phyloP scores from a whole-genome alignment of 371 early-diverging fungal genomes.

The Polyrhizophydium stewartii region DNA sequence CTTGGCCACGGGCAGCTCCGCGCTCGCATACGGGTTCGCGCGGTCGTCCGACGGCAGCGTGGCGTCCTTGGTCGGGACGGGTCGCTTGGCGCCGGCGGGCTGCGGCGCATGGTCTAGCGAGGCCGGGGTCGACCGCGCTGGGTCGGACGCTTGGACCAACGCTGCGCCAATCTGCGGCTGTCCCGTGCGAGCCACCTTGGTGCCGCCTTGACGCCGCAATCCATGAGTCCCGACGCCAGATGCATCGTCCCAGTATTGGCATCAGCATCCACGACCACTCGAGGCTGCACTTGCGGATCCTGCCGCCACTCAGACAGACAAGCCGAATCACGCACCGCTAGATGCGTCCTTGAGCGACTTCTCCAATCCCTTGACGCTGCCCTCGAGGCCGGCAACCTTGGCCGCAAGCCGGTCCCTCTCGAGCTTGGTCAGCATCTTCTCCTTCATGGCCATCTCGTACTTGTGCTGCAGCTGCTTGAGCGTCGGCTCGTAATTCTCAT shows the following conservation, averaged over 20 bases:
- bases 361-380: conserved; percentile 7
- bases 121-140: neutral
- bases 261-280: no score
- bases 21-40: conserved; percentile 23
- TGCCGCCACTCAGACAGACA: no score
- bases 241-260: no score
- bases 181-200: no score
- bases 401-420: conserved; percentile 42
- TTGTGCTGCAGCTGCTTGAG: conserved; percentile 31
- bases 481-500: conserved; percentile 40
- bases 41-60: conserved; percentile 38
- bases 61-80: conserved; percentile 8
- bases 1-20: conserved; percentile 31
- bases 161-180: no score
- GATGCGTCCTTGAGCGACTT: neutral
- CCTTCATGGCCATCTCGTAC: conserved; percentile 51
- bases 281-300: no score
- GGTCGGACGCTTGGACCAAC: no score
- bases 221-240: no score
- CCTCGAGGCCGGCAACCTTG: conserved; percentile 18
- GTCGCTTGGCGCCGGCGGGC: neutral
- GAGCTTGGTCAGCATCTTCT: conserved; percentile 46
- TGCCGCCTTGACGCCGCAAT: no score
- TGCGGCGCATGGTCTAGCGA: neutral
- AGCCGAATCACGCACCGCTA: no score